Evolutionary conservation across 371 early-diverging fungal species (phyloP).

Genomic region (Saksenaea vasiformis): DNA sequence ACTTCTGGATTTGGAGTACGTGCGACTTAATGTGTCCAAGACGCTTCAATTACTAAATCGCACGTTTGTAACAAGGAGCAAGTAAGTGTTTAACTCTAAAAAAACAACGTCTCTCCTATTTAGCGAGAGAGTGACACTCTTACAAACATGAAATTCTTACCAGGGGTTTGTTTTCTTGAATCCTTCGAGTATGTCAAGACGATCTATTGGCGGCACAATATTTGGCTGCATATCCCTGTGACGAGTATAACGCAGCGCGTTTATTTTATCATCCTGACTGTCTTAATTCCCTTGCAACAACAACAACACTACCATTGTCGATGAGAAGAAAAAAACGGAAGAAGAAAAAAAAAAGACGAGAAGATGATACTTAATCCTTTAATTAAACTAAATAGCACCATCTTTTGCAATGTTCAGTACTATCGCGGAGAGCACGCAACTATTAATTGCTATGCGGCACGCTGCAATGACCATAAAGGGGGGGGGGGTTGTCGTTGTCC

Average conservation of each 20-base stretch:
- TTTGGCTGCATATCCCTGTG: conserved; percentile 19
- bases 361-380: too few species aligned
- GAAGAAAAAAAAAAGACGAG: too few species aligned
- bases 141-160: conserved; percentile 21
- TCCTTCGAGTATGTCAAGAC: conserved; percentile 12
- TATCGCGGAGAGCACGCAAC: too few species aligned
- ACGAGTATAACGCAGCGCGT: neutral
- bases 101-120: conserved; percentile 38
- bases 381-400: too few species aligned
- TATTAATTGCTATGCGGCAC: too few species aligned
- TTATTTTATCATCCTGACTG: neutral
- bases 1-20: conserved; percentile 90
- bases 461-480: too few species aligned
- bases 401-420: too few species aligned
- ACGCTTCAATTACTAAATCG: conserved; percentile 43
- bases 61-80: conserved; percentile 52
- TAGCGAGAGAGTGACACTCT: conserved; percentile 22
- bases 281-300: neutral
- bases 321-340: too few species aligned
- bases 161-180: conserved; percentile 29
- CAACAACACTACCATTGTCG: neutral
- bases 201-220: conserved; percentile 10
- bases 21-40: conserved; percentile 73
- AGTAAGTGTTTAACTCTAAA: conserved; percentile 29
- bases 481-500: too few species aligned